phyloP scores from a whole-genome alignment of 768 basidiomycete species.

The Boletus pseudo-olivaceus region DNA sequence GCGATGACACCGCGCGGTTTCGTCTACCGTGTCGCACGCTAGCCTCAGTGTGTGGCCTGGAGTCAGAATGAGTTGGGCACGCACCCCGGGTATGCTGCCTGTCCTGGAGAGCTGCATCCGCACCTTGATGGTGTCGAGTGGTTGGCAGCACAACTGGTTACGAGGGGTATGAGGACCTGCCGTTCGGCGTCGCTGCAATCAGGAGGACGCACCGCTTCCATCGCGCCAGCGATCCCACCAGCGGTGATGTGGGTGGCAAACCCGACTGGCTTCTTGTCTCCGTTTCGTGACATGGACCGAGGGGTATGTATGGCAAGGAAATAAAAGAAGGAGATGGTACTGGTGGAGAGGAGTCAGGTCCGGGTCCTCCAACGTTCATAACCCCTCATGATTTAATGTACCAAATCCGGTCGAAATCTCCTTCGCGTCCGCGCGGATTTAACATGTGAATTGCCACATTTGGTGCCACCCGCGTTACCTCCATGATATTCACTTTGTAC shows the following conservation, averaged over 20 bases:
- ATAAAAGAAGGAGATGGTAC: not conserved
- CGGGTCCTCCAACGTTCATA: not conserved
- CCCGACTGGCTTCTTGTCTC: slow-evolving; percentile 72
- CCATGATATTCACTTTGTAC: not conserved
- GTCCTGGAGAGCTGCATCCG: slow-evolving; percentile 98
- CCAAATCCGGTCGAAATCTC: not conserved
- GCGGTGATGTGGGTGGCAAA: slow-evolving; percentile 91
- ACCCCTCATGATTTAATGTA: slow-evolving; percentile 21
- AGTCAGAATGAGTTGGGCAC: slow-evolving; percentile 30
- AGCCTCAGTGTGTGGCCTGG: not conserved
- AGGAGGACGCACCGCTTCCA: slow-evolving; percentile 70
- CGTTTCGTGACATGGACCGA: slow-evolving; percentile 47
- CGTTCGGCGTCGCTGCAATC: not conserved
- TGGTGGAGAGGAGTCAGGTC: not conserved
- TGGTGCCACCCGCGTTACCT: slow-evolving; percentile 20
- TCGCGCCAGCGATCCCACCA: slow-evolving; percentile 90
- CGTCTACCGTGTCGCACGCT: slow-evolving; percentile 50
- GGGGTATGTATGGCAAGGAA: not conserved
- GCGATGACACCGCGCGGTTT: slow-evolving; percentile 91
- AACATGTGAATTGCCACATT: slow-evolving; percentile 31
- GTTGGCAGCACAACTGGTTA: slow-evolving; percentile 74
- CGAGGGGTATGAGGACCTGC: not conserved
- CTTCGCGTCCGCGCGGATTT: slow-evolving; percentile 13
- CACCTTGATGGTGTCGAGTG: slow-evolving; percentile 98
- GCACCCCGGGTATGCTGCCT: slow-evolving; percentile 74